Percentiles rank a stretch among this genome's conserved stretches.
phyloP scores from a whole-genome alignment of 805 yeast species.

The Metschnikowia aberdeeniae region DNA sequence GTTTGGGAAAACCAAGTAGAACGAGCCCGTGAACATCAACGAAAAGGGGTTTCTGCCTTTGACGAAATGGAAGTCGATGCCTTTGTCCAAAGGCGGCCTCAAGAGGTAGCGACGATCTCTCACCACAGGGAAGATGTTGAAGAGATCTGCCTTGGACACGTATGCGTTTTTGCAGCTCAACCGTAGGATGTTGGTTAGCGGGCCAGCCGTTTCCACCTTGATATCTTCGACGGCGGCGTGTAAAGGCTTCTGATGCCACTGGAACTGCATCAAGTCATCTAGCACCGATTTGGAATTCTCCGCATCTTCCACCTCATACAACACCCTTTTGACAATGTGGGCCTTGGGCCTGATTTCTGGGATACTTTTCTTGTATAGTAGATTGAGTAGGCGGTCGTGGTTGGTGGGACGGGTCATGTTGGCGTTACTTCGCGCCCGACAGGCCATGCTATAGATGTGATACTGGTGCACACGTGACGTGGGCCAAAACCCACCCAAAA shows the following conservation, averaged over 20 bases:
- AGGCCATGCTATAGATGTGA: too few relatives aligned
- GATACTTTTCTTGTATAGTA: conserved; percentile 28
- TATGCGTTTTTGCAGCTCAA: conserved; percentile 37
- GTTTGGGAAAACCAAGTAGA: conserved; percentile 50
- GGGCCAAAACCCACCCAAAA: too few relatives aligned
- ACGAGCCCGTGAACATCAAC: conserved; percentile 44
- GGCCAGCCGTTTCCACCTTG: conserved; percentile 6
- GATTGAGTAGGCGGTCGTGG: conserved; percentile 26
- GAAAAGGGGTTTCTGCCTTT: conserved; percentile 47
- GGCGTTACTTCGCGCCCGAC: background rate
- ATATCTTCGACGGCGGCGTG: conserved; percentile 23
- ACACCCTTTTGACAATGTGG: conserved; percentile 24
- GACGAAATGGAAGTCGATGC: conserved; percentile 38
- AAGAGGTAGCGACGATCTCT: conserved; percentile 28
- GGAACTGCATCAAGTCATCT: conserved; percentile 27
- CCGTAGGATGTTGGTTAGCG: conserved; percentile 28
- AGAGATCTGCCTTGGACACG: conserved; percentile 37
- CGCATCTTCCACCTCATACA: conserved; percentile 21
- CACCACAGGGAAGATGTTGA: conserved; percentile 32
- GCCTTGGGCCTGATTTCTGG: conserved; percentile 26
- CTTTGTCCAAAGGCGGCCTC: conserved; percentile 18
- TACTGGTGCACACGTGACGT: too few relatives aligned
- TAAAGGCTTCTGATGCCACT: conserved; percentile 30
- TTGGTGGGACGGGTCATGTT: conserved; percentile 9
- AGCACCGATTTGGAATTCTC: conserved; percentile 18